A percentile compares a stretch with the other conserved stretches of the same genome.
Evolutionary conservation across 345 rosid species (phyloP).

Genomic region (Xanthoceras sorbifolium): DNA sequence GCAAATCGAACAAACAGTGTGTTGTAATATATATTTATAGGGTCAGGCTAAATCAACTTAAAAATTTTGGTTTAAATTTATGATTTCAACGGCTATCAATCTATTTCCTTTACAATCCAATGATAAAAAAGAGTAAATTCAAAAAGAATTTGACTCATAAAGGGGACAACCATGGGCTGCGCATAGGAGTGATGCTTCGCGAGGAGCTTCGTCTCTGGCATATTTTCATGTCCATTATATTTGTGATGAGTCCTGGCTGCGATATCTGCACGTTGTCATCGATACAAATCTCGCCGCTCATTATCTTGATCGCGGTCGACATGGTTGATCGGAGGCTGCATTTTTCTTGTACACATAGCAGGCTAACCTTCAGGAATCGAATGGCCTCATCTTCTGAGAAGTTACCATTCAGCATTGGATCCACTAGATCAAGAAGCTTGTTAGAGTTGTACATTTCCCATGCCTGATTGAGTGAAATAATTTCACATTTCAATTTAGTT

Average conservation of each 20-base stretch:
- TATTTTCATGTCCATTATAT: slow-evolving; percentile 31
- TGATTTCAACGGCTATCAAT: too few species aligned
- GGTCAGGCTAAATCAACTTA: too few species aligned
- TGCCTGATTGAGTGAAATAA: slow-evolving; percentile 24
- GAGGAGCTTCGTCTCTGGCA: not conserved
- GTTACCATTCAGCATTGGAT: slow-evolving; percentile 26
- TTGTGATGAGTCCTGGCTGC: slow-evolving; percentile 23
- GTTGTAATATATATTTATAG: too few species aligned
- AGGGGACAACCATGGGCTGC: not conserved
- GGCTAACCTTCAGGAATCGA: slow-evolving; percentile 26
- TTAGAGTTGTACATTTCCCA: slow-evolving; percentile 35
- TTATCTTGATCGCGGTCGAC: slow-evolving; percentile 33
- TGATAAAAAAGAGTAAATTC: too few species aligned
- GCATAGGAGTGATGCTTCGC: not conserved
- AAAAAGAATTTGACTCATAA: not conserved
- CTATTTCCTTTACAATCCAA: too few species aligned
- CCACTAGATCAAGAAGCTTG: slow-evolving; percentile 28
- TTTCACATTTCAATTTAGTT: slow-evolving; percentile 2
- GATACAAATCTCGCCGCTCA: slow-evolving; percentile 28
- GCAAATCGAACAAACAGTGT: not conserved
- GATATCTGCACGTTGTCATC: not conserved
- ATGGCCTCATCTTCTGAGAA: slow-evolving; percentile 29
- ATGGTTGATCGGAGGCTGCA: slow-evolving; percentile 27
- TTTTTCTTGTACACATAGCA: slow-evolving; percentile 40
- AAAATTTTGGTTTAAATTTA: too few species aligned